Evolutionary conservation across 305 asterid species (phyloP), one percentile per base, ranked within the genome.

Genomic region (Fraxinus baroniana): DNA sequence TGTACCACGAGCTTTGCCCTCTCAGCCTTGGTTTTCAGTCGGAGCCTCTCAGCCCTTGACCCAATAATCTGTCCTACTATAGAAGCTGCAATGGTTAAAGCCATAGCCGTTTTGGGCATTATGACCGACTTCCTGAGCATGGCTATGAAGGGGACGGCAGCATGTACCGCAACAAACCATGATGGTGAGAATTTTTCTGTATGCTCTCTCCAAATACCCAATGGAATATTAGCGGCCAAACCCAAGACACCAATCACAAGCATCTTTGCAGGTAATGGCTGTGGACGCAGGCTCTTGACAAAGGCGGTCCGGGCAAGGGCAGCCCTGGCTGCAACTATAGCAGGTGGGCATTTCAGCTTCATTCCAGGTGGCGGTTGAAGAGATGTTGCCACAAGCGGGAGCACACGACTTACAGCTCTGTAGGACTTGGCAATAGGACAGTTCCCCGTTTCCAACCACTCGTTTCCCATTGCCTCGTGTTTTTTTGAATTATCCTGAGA

Each of bases 61-160:
- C 97, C 97, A 17, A 94, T 91, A 0, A 91, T 76, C 90, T 94
- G 98, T 24, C 97, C 98, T 22, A 91, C 87, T 64, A 91, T 85
- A 22, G 97, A 93, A 77, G 92, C 95, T 3, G 96, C 97, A 81
- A 94, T 89, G 73, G 97, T 93, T 68, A 94, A 71, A 32, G 92
- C 94, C 98, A 93, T 93, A 20, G 98, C 97, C 13, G 93, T 87
- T 86, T 94, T 92, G 22, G 98, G 98, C 98, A 94, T 92, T 81
- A 91, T 83, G 32, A 94, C 95, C 0, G 98, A 92, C 88, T 94
- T 94, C 88, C 98, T 89, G 20, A 94, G 93, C 97, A 94, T 92
- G 60, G 95, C 98, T 80, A 92, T 89, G 89, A 94, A 92, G 35
- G 98, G 98, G 75, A 93, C 94, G 46, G 95, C 98, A 39, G 97